Evolutionary conservation across 2,329 filamentous ascomycete species (phyloP).

Genomic region (Ophiosphaerella herpotricha): DNA sequence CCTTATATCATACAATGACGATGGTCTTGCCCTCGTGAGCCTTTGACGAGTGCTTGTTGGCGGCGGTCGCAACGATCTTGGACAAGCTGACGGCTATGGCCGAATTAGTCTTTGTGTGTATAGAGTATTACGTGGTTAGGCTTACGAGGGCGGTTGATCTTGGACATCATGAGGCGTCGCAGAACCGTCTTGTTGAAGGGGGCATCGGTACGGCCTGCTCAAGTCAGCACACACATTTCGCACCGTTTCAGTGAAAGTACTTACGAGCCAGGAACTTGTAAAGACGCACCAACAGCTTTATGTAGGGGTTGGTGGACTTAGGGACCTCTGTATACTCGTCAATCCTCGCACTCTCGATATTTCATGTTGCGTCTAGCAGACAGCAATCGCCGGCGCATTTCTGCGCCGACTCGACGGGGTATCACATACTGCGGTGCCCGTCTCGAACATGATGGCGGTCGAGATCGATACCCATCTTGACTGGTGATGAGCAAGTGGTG

Average conservation of each 20-base stretch:
- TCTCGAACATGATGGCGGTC: slow-evolving; percentile 67
- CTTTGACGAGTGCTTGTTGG: slow-evolving; percentile 56
- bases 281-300: slow-evolving; percentile 96
- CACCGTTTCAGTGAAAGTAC: slow-evolving; percentile 46
- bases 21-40: slow-evolving; percentile 78
- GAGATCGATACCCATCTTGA: slow-evolving; percentile 49
- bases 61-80: slow-evolving; percentile 72
- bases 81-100: slow-evolving; percentile 78
- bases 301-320: slow-evolving; percentile 98
- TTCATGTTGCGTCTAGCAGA: slow-evolving; percentile 47
- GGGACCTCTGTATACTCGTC: slow-evolving; percentile 46
- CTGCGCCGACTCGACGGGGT: slow-evolving; percentile 47
- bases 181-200: slow-evolving; percentile 99
- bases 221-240: slow-evolving; percentile 31
- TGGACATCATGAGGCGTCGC: slow-evolving; percentile 96
- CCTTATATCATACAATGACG: slow-evolving; percentile 64
- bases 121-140: slow-evolving; percentile 2
- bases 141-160: slow-evolving; percentile 78
- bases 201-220: slow-evolving; percentile 86
- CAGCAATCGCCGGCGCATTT: slow-evolving; percentile 45
- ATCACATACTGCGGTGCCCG: slow-evolving; percentile 67
- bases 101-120: slow-evolving; percentile 20
- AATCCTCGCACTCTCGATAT: slow-evolving; percentile 37
- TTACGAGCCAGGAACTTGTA: slow-evolving; percentile 96
- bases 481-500: slow-evolving; percentile 40